Evolutionary conservation across 2,329 filamentous ascomycete genomes (phyloP).

Genomic region (Samsoniella hepiali): DNA sequence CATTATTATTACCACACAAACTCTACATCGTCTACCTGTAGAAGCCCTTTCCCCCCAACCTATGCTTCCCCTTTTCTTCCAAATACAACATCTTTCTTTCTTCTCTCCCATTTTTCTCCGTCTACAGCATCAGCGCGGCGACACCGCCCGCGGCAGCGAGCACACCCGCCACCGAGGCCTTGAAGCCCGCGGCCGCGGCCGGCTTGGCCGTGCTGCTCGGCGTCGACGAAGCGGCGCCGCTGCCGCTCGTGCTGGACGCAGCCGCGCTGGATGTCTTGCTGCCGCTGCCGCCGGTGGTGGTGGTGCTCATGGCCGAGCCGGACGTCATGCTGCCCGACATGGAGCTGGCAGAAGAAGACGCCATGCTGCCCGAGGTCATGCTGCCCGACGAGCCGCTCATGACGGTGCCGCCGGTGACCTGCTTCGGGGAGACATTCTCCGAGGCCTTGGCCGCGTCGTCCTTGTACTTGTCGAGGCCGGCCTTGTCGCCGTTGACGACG

Average conservation of each 20-base stretch:
- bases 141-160: constrained; percentile 8
- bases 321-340: not conserved
- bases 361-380: not conserved
- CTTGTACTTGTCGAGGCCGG: not conserved
- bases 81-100: not conserved
- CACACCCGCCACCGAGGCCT: constrained; percentile 1
- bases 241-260: not conserved
- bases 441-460: constrained; percentile 1
- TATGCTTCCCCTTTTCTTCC: no score
- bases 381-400: not conserved
- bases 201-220: not conserved
- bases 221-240: not conserved
- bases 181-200: not conserved
- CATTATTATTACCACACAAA: no score
- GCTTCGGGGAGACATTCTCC: not conserved
- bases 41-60: no score
- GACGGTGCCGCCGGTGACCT: constrained; percentile 2
- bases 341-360: no score
- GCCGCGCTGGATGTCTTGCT: not conserved
- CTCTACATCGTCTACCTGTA: no score
- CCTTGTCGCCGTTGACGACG: constrained; percentile 15
- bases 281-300: not conserved
- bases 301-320: not conserved
- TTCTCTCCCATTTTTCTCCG: not conserved
- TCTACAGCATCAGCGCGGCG: constrained; percentile 11